These are phyloP conservation scores for Flaveria floridana DNA, from an alignment of 140 eudicot genomes.

Conservation along the genomic window DNA sequence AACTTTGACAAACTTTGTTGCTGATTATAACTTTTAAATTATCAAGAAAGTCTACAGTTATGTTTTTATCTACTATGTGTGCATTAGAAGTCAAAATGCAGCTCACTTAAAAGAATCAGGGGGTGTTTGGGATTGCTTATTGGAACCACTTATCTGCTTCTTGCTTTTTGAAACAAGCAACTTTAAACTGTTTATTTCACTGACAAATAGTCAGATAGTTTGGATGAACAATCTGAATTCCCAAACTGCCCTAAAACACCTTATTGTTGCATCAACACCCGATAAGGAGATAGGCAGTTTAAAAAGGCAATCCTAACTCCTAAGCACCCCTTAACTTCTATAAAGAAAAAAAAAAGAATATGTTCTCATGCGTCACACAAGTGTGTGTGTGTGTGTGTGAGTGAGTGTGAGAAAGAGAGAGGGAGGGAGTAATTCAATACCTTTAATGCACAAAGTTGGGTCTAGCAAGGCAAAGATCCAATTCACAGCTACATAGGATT, in stretches of 20 bases:
- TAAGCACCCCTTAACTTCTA: background rate
- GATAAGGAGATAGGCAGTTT: background rate
- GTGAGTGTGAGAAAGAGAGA: background rate
- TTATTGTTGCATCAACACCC: background rate
- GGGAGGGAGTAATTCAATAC: constrained; percentile 20
- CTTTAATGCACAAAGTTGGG: constrained; percentile 33
- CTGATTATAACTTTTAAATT: too few species aligned
- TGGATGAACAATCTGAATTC: too few species aligned
- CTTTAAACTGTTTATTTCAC: background rate
- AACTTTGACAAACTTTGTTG: too few species aligned
- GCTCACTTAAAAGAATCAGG: too few species aligned
- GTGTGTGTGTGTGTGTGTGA: background rate
- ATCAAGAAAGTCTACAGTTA: too few species aligned
- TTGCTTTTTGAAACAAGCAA: background rate
- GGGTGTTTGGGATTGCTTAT: background rate
- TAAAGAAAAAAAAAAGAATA: background rate
- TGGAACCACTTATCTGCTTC: background rate
- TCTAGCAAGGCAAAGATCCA: constrained; percentile 30
- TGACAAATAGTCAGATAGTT: background rate
- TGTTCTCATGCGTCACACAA: background rate
- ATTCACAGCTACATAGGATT: constrained; percentile 24
- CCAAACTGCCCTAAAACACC: background rate
- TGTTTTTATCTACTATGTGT: too few species aligned
- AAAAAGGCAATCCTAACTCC: background rate
- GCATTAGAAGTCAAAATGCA: too few species aligned